phyloP scores from a whole-genome alignment of 805 yeast genomes.

The Schwanniomyces vanrijiae region DNA sequence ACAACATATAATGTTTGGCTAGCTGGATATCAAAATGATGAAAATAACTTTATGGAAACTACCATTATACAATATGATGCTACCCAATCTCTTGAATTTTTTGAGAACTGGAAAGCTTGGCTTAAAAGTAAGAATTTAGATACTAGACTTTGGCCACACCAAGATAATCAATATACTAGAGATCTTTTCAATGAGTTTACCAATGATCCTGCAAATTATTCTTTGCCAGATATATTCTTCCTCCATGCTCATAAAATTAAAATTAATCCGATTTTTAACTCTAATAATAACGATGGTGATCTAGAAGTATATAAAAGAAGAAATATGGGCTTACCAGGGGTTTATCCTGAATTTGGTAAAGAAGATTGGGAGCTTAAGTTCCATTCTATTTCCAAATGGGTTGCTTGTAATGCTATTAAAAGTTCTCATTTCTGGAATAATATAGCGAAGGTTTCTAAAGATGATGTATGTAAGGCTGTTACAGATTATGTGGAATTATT shows the following conservation, averaged over 20 bases:
- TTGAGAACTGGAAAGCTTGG: conserved; percentile 26
- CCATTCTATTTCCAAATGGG: conserved; percentile 30
- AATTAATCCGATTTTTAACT: conserved; percentile 27
- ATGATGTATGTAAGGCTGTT: not conserved
- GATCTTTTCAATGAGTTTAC: not conserved
- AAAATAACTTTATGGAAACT: conserved; percentile 20
- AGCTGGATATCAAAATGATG: conserved; percentile 12
- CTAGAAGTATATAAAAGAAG: conserved; percentile 20
- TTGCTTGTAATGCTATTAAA: conserved; percentile 26
- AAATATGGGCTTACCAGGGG: conserved; percentile 22
- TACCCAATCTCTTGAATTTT: conserved; percentile 15
- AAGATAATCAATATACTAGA: conserved; percentile 24
- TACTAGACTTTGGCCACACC: conserved; percentile 31
- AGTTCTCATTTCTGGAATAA: conserved; percentile 21
- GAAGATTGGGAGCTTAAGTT: conserved; percentile 37
- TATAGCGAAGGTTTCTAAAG: not conserved
- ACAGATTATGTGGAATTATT: not conserved
- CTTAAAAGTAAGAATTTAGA: conserved; percentile 21
- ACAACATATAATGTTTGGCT: conserved; percentile 16
- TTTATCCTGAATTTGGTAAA: conserved; percentile 10
- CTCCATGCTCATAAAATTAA: conserved; percentile 34
- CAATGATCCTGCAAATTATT: conserved; percentile 4
- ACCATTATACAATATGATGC: conserved; percentile 35
- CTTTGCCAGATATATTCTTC: conserved; percentile 27
- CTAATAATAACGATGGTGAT: conserved; percentile 12